Conservation (phyloP, 2,329 filamentous ascomycete species). For the Coniochaeta sp. region DNA sequence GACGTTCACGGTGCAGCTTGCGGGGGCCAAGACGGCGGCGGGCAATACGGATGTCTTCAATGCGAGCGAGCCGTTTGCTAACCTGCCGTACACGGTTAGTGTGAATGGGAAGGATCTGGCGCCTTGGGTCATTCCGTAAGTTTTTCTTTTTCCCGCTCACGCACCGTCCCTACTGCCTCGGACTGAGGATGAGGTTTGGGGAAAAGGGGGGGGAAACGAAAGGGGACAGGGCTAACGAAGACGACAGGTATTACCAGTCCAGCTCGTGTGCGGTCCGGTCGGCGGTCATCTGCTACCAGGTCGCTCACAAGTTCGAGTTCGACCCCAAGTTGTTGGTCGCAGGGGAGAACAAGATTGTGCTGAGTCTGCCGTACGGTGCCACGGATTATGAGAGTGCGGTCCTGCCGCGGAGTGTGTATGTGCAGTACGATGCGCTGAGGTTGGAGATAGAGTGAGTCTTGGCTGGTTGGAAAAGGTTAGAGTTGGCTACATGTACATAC, state of each 20-base stretch:
- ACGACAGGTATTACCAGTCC: conserved; percentile 40
- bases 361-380: conserved; percentile 52
- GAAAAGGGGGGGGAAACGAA: background rate
- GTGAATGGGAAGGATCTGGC: conserved; percentile 34
- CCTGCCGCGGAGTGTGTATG: conserved; percentile 46
- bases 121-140: conserved; percentile 50
- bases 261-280: conserved; percentile 54
- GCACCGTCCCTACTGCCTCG: too few species aligned
- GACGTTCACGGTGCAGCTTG: conserved; percentile 55
- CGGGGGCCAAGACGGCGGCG: conserved; percentile 52
- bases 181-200: background rate
- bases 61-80: conserved; percentile 40
- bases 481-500: too few species aligned
- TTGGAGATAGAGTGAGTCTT: conserved; percentile 43
- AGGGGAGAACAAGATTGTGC: conserved; percentile 45
- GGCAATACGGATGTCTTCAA: conserved; percentile 56
- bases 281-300: conserved; percentile 53
- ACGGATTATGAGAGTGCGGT: conserved; percentile 52
- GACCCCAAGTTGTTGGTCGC: conserved; percentile 36
- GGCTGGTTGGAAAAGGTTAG: too few species aligned
- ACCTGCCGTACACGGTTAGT: conserved; percentile 39
- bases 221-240: background rate
- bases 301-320: conserved; percentile 53
- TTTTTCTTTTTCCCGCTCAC: conserved; percentile 2
- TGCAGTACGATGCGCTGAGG: conserved; percentile 59